These are phyloP conservation scores for Xylaria polymorpha DNA, from an alignment of 2,329 filamentous ascomycete species.

Conservation along the genomic window DNA sequence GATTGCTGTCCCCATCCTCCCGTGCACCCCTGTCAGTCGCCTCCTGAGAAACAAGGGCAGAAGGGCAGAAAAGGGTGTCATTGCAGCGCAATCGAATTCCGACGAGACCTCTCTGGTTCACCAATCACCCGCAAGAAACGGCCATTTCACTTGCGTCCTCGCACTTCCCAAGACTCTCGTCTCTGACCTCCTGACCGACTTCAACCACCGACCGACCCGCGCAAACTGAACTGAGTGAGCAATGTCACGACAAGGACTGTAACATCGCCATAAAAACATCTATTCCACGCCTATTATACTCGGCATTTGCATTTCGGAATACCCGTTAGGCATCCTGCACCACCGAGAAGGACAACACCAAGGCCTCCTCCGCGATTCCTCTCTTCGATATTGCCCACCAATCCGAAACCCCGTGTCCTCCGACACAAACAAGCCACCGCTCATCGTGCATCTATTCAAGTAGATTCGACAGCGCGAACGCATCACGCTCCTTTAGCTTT, in stretches of 20 bases:
- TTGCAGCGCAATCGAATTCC: constrained; percentile 39
- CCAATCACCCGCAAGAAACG: constrained; percentile 27
- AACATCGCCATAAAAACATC: constrained; percentile 42
- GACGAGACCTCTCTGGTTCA: constrained; percentile 29
- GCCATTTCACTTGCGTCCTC: constrained; percentile 18
- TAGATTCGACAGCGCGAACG: constrained; percentile 8
- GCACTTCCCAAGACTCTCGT: constrained; percentile 16
- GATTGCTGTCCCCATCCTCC: constrained; percentile 30
- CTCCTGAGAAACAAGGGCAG: constrained; percentile 37
- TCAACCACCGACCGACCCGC: constrained; percentile 15
- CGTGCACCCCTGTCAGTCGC: constrained; percentile 35
- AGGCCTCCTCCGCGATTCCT: constrained; percentile 13
- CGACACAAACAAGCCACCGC: constrained; percentile 14
- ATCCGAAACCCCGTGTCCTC: neutral
- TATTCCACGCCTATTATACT: constrained; percentile 42
- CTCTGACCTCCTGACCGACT: constrained; percentile 15
- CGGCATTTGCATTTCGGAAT: constrained; percentile 39
- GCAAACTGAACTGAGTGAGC: constrained; percentile 22
- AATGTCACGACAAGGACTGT: constrained; percentile 46
- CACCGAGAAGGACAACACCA: constrained; percentile 32
- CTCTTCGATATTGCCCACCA: constrained; percentile 6
- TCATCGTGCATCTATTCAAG: constrained; percentile 3
- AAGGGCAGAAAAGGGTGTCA: constrained; percentile 37
- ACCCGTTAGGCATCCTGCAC: constrained; percentile 38
- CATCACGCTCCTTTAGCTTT: constrained; percentile 10